These are phyloP conservation scores for Combretum micranthum DNA, from an alignment of 345 rosid species.

Conservation along the genomic window DNA sequence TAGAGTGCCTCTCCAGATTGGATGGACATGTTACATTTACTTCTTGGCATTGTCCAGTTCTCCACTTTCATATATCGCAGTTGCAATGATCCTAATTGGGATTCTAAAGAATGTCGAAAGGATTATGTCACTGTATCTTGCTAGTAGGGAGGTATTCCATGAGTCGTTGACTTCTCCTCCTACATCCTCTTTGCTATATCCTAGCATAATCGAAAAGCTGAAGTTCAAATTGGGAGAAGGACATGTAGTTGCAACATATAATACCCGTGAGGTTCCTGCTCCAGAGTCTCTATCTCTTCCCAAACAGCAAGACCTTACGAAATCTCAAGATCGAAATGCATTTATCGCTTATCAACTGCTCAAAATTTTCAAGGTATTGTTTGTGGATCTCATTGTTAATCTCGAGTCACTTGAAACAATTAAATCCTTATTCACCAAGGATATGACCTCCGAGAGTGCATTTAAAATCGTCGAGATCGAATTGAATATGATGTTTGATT, in stretches of 20 bases:
- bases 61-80: constrained; percentile 10
- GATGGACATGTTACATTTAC: constrained; percentile 13
- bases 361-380: constrained; percentile 29
- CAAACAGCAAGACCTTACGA: not conserved
- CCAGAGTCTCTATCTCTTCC: constrained; percentile 3
- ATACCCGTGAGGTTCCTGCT: constrained; percentile 2
- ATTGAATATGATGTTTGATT: constrained; percentile 34
- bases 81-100: constrained; percentile 28
- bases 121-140: constrained; percentile 27
- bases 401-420: constrained; percentile 10
- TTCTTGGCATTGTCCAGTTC: constrained; percentile 15
- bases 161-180: constrained; percentile 17
- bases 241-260: not conserved
- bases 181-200: constrained; percentile 20
- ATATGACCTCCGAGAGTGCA: constrained; percentile 6
- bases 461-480: constrained; percentile 32
- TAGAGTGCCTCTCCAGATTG: constrained; percentile 8
- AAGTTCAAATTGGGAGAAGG: constrained; percentile 3
- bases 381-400: constrained; percentile 29
- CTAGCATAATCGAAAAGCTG: constrained; percentile 12
- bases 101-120: constrained; percentile 35
- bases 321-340: not conserved
- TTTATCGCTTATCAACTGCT: constrained; percentile 16
- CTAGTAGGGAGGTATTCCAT: constrained; percentile 25
- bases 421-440: not conserved